Conservation (phyloP, 2,329 filamentous ascomycete species). For the Cladosporium halotolerans region DNA sequence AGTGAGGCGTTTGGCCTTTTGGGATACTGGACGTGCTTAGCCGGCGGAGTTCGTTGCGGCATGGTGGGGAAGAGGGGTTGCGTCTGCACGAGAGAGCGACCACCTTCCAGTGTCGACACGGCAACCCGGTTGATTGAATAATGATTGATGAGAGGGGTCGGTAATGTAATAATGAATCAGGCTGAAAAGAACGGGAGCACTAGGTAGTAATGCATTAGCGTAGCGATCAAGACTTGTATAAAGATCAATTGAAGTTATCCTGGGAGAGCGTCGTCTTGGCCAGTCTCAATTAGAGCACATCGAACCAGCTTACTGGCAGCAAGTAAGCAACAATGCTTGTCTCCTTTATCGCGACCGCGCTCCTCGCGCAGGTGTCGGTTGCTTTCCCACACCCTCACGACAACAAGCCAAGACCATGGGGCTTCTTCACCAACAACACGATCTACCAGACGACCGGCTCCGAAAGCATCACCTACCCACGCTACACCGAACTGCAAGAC, state of each 20-base stretch:
- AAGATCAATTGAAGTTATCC: neutral
- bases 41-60: neutral
- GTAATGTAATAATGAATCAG: neutral
- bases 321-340: neutral
- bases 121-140: neutral
- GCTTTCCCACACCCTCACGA: neutral
- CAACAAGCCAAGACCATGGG: conserved; percentile 9
- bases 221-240: neutral
- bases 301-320: no score
- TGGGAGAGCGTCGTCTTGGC: neutral
- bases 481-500: conserved; percentile 12
- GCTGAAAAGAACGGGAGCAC: neutral
- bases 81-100: neutral
- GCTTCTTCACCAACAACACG: conserved; percentile 14
- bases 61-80: neutral
- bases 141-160: neutral
- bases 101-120: neutral
- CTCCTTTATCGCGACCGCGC: conserved; percentile 1
- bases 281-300: no score
- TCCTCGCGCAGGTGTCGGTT: conserved; percentile 6
- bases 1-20: no score
- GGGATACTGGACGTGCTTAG: neutral
- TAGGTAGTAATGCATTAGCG: neutral
- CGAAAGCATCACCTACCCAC: conserved; percentile 11
- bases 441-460: conserved; percentile 13